Evolutionary conservation across 805 yeast genomes (phyloP).

Genomic region (Limtongozyma cylindracea): DNA sequence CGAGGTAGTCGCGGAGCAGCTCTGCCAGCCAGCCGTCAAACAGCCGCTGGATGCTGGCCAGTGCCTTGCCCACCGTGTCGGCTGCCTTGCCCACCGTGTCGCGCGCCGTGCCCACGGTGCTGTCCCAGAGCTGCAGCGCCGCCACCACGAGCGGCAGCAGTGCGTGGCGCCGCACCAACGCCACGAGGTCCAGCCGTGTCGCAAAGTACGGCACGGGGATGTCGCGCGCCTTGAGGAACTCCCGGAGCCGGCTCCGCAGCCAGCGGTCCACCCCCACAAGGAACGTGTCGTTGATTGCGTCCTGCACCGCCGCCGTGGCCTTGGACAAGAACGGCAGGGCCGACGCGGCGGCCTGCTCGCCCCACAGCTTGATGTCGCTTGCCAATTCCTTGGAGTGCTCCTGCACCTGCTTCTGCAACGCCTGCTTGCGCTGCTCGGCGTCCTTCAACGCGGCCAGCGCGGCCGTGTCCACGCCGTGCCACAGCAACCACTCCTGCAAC

Average conservation of each 20-base stretch:
- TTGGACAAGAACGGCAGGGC: constrained; percentile 12
- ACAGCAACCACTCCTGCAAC: constrained; percentile 24
- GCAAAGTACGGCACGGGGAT: constrained; percentile 13
- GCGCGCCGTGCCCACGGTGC: too few species aligned
- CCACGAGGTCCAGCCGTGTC: constrained; percentile 12
- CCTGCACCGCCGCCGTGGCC: constrained; percentile 6
- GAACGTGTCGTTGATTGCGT: constrained; percentile 17
- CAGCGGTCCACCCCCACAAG: constrained; percentile 17
- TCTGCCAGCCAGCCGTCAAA: constrained; percentile 14
- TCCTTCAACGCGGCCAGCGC: constrained; percentile 10
- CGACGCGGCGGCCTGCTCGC: constrained; percentile 5
- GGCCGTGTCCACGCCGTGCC: constrained; percentile 14
- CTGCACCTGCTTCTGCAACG: constrained; percentile 10
- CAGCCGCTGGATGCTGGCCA: too few species aligned
- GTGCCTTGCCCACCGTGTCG: too few species aligned
- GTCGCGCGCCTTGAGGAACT: constrained; percentile 14
- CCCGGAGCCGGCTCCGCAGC: constrained; percentile 17
- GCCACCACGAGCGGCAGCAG: too few species aligned
- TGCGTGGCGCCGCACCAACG: too few species aligned
- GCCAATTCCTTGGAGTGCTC: constrained; percentile 9
- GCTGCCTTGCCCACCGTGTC: too few species aligned
- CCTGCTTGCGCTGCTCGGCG: too few species aligned
- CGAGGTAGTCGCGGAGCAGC: constrained; percentile 10
- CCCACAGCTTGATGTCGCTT: constrained; percentile 14
- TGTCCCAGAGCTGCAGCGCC: too few species aligned